These are phyloP conservation scores for Kodamaea sp. DNA, from an alignment of 1,139 yeast species.

Conservation along the genomic window DNA sequence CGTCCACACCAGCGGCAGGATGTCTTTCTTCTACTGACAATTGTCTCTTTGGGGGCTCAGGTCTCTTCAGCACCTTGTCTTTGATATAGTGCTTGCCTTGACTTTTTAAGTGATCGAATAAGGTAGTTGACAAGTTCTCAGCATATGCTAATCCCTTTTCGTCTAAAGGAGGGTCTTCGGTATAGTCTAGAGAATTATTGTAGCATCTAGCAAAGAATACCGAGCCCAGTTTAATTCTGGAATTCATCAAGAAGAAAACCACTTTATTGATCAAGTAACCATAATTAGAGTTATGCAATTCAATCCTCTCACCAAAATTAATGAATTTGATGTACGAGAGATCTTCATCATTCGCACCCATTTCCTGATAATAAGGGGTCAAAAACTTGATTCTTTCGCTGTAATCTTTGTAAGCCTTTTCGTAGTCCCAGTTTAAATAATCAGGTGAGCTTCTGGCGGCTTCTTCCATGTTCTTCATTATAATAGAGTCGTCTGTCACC, in stretches of 20 bases:
- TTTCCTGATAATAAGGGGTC: constrained; percentile 53
- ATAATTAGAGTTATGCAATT: constrained; percentile 76
- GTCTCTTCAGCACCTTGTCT: constrained; percentile 14
- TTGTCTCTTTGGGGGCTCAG: constrained; percentile 16
- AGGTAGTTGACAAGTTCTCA: constrained; percentile 38
- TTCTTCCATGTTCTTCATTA: constrained; percentile 70
- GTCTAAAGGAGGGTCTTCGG: constrained; percentile 67
- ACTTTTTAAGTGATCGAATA: constrained; percentile 35
- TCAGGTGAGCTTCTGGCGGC: constrained; percentile 91
- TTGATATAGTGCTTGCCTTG: constrained; percentile 34
- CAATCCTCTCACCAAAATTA: constrained; percentile 87
- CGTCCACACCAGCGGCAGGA: constrained; percentile 52
- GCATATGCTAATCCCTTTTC: constrained; percentile 59
- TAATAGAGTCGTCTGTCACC: constrained; percentile 70
- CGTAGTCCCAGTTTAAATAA: constrained; percentile 70
- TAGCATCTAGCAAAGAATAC: constrained; percentile 87
- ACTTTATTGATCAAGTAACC: constrained; percentile 90
- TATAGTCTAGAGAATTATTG: constrained; percentile 54
- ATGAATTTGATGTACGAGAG: constrained; percentile 79
- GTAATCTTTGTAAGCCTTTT: constrained; percentile 62
- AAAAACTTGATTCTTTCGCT: constrained; percentile 52
- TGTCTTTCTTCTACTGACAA: constrained; percentile 32
- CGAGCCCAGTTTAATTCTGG: constrained; percentile 80
- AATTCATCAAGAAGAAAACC: constrained; percentile 85
- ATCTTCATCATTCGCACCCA: constrained; percentile 50